Base-by-base conservation (phyloP, 1,284 basidiomycete genomes). In the Polyporus tsugae region DNA sequence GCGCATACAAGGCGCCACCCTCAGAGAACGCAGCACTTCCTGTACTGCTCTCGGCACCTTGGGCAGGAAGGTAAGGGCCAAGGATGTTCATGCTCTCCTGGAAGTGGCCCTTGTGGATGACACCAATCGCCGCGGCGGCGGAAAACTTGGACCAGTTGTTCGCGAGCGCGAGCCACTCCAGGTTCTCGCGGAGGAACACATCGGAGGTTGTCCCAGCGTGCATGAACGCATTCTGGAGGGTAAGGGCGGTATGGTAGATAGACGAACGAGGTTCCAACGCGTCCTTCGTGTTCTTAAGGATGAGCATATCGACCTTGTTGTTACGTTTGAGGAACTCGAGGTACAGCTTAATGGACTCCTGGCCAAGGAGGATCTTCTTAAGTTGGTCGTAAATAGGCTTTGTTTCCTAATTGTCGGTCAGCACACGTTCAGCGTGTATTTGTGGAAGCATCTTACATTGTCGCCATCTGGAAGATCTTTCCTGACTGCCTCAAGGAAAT, bases 131-230 rank as follows among this genome's bases (percentile, higher is more conserved):
- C 33, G 96, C 96, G 7, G 97, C 98, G 2, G 96, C 95, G 9
- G 95, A 95, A 82, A 98, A 99, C 78, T 98, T 99, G 55, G 95
- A 95, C 97, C 97, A 99, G 79, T 99, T 98, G 52, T 92, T 93
- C 2, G 97, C 97, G 69, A 95, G 87, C 33, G 90, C 93, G 1
- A 99, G 88, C 95, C 96, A 99, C 78, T 97, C 96, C 59, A 99
- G 86, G 79, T 98, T 98, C 67, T 97, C 95, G 11, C 95, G 91
- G 36, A 99, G 83, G 85, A 98, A 99, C 44, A 88, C 79, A 75
- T 99, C 97, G 2, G 95, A 96, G 0, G 95, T 96, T 1, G 97
- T 99, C 59, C 97, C 97, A 33, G 96, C 91, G 78, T 97, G 91
- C 88, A 97, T 96, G 79, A 96, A 98, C 2, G 97, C 96, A 78